Evolutionary conservation across 192 early-diverging fungal species (phyloP).

Genomic region (Podila horticola): DNA sequence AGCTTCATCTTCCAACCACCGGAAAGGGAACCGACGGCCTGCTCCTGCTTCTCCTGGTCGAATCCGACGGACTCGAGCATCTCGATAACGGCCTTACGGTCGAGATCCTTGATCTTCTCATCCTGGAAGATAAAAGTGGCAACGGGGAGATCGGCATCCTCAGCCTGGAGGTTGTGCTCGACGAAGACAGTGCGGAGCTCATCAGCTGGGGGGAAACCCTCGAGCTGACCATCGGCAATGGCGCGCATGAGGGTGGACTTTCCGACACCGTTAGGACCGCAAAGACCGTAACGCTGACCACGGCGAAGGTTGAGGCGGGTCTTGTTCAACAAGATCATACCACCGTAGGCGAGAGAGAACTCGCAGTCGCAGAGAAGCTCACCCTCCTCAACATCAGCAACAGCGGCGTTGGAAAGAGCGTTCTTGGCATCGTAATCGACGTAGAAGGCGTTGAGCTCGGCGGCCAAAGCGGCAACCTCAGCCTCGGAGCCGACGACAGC

Average conservation of each 20-base stretch:
- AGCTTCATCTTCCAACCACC: constrained; percentile 95
- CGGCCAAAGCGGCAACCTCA: constrained; percentile 58
- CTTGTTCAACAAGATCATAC: constrained; percentile 83
- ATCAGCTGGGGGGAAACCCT: constrained; percentile 81
- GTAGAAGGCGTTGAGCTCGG: constrained; percentile 57
- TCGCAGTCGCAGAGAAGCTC: too few species aligned
- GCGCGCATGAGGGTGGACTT: constrained; percentile 89
- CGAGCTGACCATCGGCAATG: constrained; percentile 83
- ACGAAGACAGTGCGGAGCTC: constrained; percentile 84
- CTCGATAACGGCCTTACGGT: constrained; percentile 52
- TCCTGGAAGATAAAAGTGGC: constrained; percentile 73
- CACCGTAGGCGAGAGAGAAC: too few species aligned
- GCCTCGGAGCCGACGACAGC: constrained; percentile 63
- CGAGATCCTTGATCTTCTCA: constrained; percentile 66
- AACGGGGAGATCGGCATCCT: too few species aligned
- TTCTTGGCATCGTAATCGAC: constrained; percentile 54
- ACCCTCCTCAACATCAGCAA: too few species aligned
- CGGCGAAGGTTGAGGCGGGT: constrained; percentile 69
- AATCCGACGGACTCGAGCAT: constrained; percentile 75
- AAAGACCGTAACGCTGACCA: constrained; percentile 85
- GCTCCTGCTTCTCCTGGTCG: constrained; percentile 67
- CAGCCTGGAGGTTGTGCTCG: constrained; percentile 81
- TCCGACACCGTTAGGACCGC: constrained; percentile 86
- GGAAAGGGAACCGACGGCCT: constrained; percentile 79
- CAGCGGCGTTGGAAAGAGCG: constrained; percentile 54